A percentile compares a stretch with the other conserved stretches of the same genome.
Evolutionary conservation across 2,329 filamentous ascomycete genomes (phyloP).

Genomic region (Sporothrix variecibatus): DNA sequence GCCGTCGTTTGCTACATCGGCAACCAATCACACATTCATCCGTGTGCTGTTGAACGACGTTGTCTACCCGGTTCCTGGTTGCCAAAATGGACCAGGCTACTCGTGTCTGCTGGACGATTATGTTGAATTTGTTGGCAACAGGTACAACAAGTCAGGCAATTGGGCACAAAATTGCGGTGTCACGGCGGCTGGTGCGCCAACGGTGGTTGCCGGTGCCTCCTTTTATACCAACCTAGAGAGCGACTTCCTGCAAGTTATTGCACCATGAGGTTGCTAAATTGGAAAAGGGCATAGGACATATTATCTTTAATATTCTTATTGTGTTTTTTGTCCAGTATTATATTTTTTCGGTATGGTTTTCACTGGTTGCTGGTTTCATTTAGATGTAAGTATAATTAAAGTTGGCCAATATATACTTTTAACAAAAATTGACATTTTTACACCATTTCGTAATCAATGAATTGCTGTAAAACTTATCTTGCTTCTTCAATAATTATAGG

Average conservation of each 20-base stretch:
- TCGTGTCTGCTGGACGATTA: slow-evolving; percentile 54
- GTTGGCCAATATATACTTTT: too few relatives aligned
- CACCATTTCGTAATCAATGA: too few relatives aligned
- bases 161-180: slow-evolving; percentile 53
- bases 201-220: slow-evolving; percentile 48
- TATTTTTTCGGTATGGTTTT: too few relatives aligned
- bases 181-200: slow-evolving; percentile 44
- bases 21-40: slow-evolving; percentile 47
- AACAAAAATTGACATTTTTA: too few relatives aligned
- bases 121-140: slow-evolving; percentile 45
- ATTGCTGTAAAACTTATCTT: too few relatives aligned
- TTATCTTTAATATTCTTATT: too few relatives aligned
- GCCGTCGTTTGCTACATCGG: slow-evolving; percentile 24
- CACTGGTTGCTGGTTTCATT: not conserved
- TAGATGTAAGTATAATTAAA: not conserved
- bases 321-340: too few relatives aligned
- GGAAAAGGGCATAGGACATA: too few relatives aligned
- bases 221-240: slow-evolving; percentile 52
- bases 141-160: slow-evolving; percentile 51
- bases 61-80: slow-evolving; percentile 60
- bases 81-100: slow-evolving; percentile 56
- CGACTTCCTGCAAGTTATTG: slow-evolving; percentile 38
- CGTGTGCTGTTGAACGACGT: slow-evolving; percentile 64
- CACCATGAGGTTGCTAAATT: slow-evolving; percentile 23
- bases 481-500: too few relatives aligned